phyloP scores from a whole-genome alignment of 2,329 filamentous ascomycete genomes.

The Coleophoma cylindrospora region DNA sequence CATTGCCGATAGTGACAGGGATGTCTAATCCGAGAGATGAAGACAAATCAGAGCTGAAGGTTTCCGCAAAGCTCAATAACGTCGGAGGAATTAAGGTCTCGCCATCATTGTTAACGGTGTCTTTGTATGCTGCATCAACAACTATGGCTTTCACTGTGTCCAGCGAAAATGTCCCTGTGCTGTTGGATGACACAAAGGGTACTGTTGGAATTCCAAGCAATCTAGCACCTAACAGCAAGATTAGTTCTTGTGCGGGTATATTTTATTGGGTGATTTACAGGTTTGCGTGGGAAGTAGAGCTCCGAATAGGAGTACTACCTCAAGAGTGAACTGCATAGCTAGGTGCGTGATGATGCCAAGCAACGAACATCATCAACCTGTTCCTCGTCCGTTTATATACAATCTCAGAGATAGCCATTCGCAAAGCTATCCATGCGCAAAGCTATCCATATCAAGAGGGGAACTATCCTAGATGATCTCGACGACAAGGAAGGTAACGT shows the following conservation, averaged over 20 bases:
- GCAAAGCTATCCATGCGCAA: not conserved
- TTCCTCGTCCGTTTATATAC: not conserved
- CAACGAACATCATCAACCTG: not conserved
- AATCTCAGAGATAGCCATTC: not conserved
- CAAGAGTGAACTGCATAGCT: not conserved
- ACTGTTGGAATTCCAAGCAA: conserved; percentile 26
- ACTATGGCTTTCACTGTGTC: conserved; percentile 30
- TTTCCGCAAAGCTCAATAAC: conserved; percentile 39
- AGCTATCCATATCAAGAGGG: not conserved
- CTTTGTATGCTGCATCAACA: conserved; percentile 36
- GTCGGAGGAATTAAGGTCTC: conserved; percentile 47
- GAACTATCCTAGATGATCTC: not conserved
- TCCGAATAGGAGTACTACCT: not conserved
- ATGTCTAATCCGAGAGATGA: conserved; percentile 25
- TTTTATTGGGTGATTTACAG: not conserved
- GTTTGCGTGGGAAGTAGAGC: not conserved
- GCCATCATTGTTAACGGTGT: conserved; percentile 36
- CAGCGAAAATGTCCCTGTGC: conserved; percentile 23
- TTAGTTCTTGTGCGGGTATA: not conserved
- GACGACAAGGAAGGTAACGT: not conserved
- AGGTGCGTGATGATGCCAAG: not conserved
- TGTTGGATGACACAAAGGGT: conserved; percentile 22
- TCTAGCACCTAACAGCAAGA: conserved; percentile 6
- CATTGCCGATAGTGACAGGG: conserved; percentile 18
- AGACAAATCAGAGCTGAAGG: conserved; percentile 35